Base-by-base conservation (phyloP, 306 rosid genomes). In the Cucurbita argyrosperma region DNA sequence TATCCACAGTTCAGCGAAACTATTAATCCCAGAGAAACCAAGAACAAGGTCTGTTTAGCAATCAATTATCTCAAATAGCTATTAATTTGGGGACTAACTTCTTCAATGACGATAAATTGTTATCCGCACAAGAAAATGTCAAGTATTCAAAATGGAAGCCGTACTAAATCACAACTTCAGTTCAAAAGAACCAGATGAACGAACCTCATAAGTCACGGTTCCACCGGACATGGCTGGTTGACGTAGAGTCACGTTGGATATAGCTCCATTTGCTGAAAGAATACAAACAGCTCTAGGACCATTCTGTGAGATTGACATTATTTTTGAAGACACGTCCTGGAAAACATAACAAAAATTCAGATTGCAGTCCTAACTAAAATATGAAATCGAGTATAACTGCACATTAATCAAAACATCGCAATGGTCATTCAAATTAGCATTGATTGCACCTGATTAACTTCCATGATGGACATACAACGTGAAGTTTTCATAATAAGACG, bases 141-240 rank as follows among this genome's bases (percentile, higher is more conserved):
- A 11, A 45, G 50, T 45, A 68, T 68, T 45, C 19, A 68, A 46
- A 45, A 47, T 40, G 4, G 42, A 68, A 47, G 43, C 49, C 12
- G 30, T 13, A 45, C 11, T 43, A 66, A 18, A 66, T n/a, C 15
- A 66, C 16, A 66, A n/a, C 37, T 43, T 66, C 54, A 47, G 40
- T 23, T 47, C 11, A 43, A 68, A 67, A 21, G 55, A 67, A 67
- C 38, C 12, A 46, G 19, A 67, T 45, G 1, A 69, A 50, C 78
- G 42, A 83, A 91, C 97, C 92, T 91, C 91, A 26, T 89, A 89
- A 18, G 93, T 89, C 19, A 89, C 91, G 19, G 88, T 81, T 83
- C 91, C 96, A 72, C 87, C 97, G 68, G 91, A 78, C 49, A 87
- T 76, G 65, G 88, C 76, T 11, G 87, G 86, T 59, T 87, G 93